Evolutionary conservation across 2,329 filamentous ascomycete species (phyloP), one percentile per base, ranked within the genome.

Genomic region (Ceratocystis ficicola): DNA sequence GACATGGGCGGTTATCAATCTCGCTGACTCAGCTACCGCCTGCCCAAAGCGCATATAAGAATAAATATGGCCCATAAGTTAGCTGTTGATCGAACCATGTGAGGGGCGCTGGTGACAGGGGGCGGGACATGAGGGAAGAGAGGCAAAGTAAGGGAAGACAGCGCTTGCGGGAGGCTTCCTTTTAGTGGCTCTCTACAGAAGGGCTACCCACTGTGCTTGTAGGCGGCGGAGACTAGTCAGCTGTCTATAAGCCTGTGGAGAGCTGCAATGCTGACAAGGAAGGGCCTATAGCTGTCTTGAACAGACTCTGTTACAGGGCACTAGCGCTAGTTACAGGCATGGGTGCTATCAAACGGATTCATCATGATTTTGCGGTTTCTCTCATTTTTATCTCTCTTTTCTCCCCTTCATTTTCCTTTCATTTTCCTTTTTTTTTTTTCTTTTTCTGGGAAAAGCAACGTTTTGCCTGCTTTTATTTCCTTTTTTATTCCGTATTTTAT

Each of bases 51-150:
- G 20, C 2, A 20, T 55, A 28, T 12, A 32, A 30, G 52, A 32
- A 65, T 60, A 65, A 30, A 67, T 67, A 59, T 67, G 57, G 59
- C 48, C 63, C 36, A 12, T 22, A 60, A 36, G n/a, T 59, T 59
- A 30, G 25, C 25, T 59, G 52, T 59, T 59, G 0, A 59, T 59
- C 52, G 52, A 59, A 59, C 52, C 52, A 59, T 59, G 52, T 59
- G 52, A 59, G 52, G 52, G 28, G 52, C 52, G 25, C 22, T 57
- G 48, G 20, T 2, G 48, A 50, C 48, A 50, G 7, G 48, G 48
- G 36, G 36, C 36, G 36, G 36, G 36, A 41, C 12, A 52, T 59
- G 7, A 32, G 12, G 52, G 17, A 32, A 17, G 52, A 28, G 28
- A 12, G 50, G 25, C 15, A 32, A 5, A 8, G 52, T 1, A 36